Percentiles rank a stretch among this genome's conserved stretches.
phyloP scores from a whole-genome alignment of 345 rosid genomes.

The Populus nigra region DNA sequence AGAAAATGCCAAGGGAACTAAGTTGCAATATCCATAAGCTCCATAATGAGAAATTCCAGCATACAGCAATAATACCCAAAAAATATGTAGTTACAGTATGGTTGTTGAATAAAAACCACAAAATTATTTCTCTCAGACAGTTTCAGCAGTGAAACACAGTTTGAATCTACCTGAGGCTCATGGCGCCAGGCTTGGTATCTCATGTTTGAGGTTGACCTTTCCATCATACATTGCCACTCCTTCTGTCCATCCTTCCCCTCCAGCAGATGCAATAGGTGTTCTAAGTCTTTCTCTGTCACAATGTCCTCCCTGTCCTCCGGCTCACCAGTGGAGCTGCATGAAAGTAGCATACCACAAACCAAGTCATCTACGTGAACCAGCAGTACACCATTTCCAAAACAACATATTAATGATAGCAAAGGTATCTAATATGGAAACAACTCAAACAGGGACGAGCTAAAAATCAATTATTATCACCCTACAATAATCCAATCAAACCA shows the following conservation, averaged over 20 bases:
- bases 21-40: background rate
- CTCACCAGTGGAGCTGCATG: constrained; percentile 29
- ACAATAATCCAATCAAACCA: background rate
- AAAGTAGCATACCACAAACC: constrained; percentile 6
- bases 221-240: constrained; percentile 94
- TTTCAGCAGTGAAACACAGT: background rate
- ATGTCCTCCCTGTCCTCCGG: constrained; percentile 42
- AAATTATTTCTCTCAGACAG: background rate
- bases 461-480: background rate
- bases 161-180: constrained; percentile 67
- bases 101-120: background rate
- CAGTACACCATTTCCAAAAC: background rate
- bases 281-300: constrained; percentile 70
- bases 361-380: background rate
- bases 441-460: background rate
- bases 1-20: constrained; percentile 1
- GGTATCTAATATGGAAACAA: background rate
- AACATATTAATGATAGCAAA: background rate
- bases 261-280: constrained; percentile 69
- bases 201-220: constrained; percentile 71
- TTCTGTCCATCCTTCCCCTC: constrained; percentile 58
- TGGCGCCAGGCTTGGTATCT: constrained; percentile 86
- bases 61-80: background rate
- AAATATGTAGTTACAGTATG: background rate
- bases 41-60: background rate